Evolutionary conservation across 2,329 filamentous ascomycete genomes (phyloP), one percentile per base, ranked within the genome.

Genomic region (Orbilia javanica): DNA sequence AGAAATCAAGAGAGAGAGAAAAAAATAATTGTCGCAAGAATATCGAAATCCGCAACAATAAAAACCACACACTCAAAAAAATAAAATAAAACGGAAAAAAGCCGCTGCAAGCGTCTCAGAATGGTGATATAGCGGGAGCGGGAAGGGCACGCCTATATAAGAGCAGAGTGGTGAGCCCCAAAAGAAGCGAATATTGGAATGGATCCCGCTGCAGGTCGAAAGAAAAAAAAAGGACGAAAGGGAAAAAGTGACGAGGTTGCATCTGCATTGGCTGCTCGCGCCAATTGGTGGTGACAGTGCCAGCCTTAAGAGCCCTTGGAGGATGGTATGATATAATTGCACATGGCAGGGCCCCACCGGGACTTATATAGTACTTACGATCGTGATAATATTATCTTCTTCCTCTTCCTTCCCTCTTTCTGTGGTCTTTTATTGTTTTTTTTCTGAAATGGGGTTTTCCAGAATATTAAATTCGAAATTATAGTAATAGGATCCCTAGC

Each of bases 311-410:
- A 39, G 25, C 60, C 34, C 42, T 25, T 52, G 52, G 52, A 53
- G 36, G 62, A 39, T 73, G 60, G 53, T 66, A 60, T 66, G 46
- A 66, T 57, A 73, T 66, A 65, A 73, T 73, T 52, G 27, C 69
- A 70, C 52, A 66, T 62, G 44, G 55, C 55, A 60, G 34, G 52
- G 55, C 31, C 18, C 55, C 55, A 60, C 55, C 34, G 34, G 31
- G 20, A 42, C 13, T 36, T 57, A 60, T 60, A 60, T 34, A 34
- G 52, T 57, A 60, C 55, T 60, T 60, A 60, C 55, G 31, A 57
- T 57, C n/a, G 6, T 34, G 48, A n/a, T n/a, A n/a, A 31, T 34
- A 55, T 55, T 55, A 31, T 34, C 25, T 6, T 55, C 22, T n/a
- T n/a, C 4, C 15, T 31, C 4, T 18, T 20, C 18, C 11, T 44